These are phyloP conservation scores for Perilla frutescens DNA, from an alignment of 257 asterid species.

Conservation along the genomic window DNA sequence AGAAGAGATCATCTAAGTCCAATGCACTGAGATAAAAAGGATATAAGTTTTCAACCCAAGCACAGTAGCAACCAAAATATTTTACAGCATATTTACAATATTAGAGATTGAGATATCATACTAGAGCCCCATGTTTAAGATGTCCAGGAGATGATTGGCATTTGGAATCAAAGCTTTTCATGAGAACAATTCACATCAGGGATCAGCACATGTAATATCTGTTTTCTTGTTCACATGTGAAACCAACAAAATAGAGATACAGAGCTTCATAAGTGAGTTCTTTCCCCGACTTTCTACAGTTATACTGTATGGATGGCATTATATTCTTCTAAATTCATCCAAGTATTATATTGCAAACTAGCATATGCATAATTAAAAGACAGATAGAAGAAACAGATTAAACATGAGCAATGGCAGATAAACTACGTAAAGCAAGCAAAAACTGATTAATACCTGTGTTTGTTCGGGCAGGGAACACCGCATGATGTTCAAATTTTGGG, in stretches of 20 bases:
- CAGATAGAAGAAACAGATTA: background rate
- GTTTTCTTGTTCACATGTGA: background rate
- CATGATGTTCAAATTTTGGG: constrained; percentile 85
- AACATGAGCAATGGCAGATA: background rate
- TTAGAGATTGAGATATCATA: background rate
- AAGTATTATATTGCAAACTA: constrained; percentile 3
- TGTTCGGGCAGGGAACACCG: constrained; percentile 88
- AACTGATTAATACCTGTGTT: constrained; percentile 68
- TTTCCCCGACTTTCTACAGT: background rate
- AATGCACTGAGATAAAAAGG: background rate
- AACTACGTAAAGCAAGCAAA: background rate
- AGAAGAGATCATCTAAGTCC: background rate
- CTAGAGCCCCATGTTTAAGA: background rate
- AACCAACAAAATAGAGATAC: background rate
- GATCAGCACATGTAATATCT: constrained; percentile 4
- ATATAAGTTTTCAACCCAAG: background rate
- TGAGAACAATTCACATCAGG: background rate
- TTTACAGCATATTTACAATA: background rate
- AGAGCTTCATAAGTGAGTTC: background rate
- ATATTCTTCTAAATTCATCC: background rate
- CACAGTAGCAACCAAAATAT: background rate
- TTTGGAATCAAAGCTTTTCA: background rate
- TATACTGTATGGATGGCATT: background rate
- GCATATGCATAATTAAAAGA: constrained; percentile 5
- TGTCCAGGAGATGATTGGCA: constrained; percentile 1